These are phyloP conservation scores for Candida verbasci DNA, from an alignment of 805 yeast species.

Conservation along the genomic window DNA sequence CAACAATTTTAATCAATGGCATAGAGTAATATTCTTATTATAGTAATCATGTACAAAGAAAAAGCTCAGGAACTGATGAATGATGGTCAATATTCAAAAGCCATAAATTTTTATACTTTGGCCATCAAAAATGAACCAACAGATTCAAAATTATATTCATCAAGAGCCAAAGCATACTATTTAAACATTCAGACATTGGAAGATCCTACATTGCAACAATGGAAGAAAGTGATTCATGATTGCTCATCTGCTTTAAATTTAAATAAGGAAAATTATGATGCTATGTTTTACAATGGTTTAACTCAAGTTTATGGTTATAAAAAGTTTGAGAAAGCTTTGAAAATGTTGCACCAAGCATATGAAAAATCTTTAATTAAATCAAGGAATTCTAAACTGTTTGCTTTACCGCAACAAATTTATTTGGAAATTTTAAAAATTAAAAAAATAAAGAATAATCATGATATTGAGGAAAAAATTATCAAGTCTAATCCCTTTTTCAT, in stretches of 20 bases:
- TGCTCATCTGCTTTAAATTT: slow-evolving; percentile 11
- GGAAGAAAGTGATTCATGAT: slow-evolving; percentile 13
- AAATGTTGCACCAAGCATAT: slow-evolving; percentile 11
- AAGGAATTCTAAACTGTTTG: slow-evolving; percentile 10
- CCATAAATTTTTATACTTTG: slow-evolving; percentile 14
- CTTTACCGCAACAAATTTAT: slow-evolving; percentile 14
- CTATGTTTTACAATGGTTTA: slow-evolving; percentile 11
- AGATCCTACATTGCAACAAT: slow-evolving; percentile 5
- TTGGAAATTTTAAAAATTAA: slow-evolving; percentile 9
- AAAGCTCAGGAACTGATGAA: slow-evolving; percentile 7
- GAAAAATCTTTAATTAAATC: slow-evolving; percentile 10
- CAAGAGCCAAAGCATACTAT: slow-evolving; percentile 14
- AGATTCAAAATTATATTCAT: slow-evolving; percentile 8
- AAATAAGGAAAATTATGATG: slow-evolving; percentile 14
- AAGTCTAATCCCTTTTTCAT: slow-evolving; percentile 9
- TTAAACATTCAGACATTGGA: neutral
- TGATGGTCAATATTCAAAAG: slow-evolving; percentile 12
- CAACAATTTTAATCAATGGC: no score
- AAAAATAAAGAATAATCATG: slow-evolving; percentile 4
- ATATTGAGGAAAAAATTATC: slow-evolving; percentile 4
- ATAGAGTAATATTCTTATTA: neutral
- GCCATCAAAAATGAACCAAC: slow-evolving; percentile 12
- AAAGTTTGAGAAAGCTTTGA: slow-evolving; percentile 9
- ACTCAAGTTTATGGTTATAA: slow-evolving; percentile 7
- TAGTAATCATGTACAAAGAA: slow-evolving; percentile 1